Evolutionary conservation across 2,329 filamentous ascomycete genomes (phyloP), one percentile per base, ranked within the genome.

Genomic region (Coccinonectria pachysandricola): DNA sequence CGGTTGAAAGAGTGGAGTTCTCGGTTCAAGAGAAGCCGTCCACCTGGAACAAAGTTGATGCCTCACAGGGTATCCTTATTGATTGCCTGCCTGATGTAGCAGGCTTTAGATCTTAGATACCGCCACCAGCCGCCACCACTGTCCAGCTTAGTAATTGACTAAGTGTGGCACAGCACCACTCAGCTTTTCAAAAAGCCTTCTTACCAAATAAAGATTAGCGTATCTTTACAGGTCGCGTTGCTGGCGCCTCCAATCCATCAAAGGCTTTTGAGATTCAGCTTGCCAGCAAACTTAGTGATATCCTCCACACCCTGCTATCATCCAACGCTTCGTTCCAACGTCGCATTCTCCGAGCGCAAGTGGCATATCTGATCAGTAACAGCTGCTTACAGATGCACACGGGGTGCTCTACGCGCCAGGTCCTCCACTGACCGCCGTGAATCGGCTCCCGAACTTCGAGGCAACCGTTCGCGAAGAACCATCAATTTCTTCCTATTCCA

Each of bases 391-490:
- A 45, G 45, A 52, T 49, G 50, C 48, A 39, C 41, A 42, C 43
- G 42, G 40, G 46, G 48, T 50, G 45, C 49, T 37, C 34, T 41
- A 41, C 50, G 50, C 32, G 47, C 42, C 39, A 42, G 49, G 47
- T 46, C 45, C 37, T 33, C 31, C 39, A 44, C 44, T 43, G 47
- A 52, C 44, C 44, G 40, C 42, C 48, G 33, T 40, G 45, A 42
- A 34, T 37, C 46, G 30, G 33, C 35, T 30, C 25, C 9, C 20
- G 13, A 29, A 13, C 4, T 8, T 22, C 26, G 19, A 39, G 35
- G 32, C 37, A 10, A 24, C 13, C 12, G 18, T 10, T 15, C 14
- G 13, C 14, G 17, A 20, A 13, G 15, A 12, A 19, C 32, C 25
- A 19, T 12, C 25, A 31, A 13, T 7, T 13, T 3, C 28, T 19